Percentiles rank a stretch among this genome's conserved stretches.
Conservation (phyloP, 1,284 basidiomycete genomes). For the Trichosporon sp. region DNA sequence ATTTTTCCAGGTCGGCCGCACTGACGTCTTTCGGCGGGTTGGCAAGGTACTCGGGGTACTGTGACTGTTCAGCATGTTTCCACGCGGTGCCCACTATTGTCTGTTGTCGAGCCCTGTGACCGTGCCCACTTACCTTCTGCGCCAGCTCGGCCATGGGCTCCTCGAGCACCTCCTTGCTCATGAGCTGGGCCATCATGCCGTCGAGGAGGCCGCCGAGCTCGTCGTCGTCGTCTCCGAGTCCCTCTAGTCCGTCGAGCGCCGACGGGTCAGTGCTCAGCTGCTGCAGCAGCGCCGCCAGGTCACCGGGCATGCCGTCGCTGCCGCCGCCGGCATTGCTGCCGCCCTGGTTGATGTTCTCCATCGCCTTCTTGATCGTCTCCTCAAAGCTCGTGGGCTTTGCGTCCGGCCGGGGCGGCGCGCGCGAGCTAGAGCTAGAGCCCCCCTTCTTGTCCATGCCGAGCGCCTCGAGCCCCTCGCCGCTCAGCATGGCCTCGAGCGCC, state of each 20-base stretch:
- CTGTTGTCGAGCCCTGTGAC: slow-evolving; percentile 1
- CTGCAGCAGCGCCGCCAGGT: slow-evolving; percentile 32
- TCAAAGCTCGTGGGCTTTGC: slow-evolving; percentile 58
- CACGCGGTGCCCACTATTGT: no score
- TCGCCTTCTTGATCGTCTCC: slow-evolving; percentile 67
- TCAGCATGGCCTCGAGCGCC: slow-evolving; percentile 69
- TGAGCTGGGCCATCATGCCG: slow-evolving; percentile 85
- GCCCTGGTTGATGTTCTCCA: slow-evolving; percentile 67
- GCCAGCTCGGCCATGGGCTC: slow-evolving; percentile 85
- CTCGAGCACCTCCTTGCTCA: slow-evolving; percentile 89
- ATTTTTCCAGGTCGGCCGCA: slow-evolving; percentile 62
- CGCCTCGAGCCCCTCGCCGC: slow-evolving; percentile 60
- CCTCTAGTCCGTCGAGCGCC: slow-evolving; percentile 48
- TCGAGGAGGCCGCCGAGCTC: slow-evolving; percentile 74
- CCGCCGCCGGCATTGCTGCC: slow-evolving; percentile 29
- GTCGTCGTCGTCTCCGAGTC: slow-evolving; percentile 52
- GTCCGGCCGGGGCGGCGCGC: not conserved
- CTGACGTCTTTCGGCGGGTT: slow-evolving; percentile 55
- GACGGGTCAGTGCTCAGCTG: slow-evolving; percentile 51
- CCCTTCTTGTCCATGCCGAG: slow-evolving; percentile 37
- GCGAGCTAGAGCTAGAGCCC: not conserved
- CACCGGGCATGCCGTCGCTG: slow-evolving; percentile 20
- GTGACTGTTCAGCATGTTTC: no score
- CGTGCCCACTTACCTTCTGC: slow-evolving; percentile 59
- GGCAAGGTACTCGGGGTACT: slow-evolving; percentile 78